These are phyloP conservation scores for Macaranga tanarius DNA, from an alignment of 441 rosid genomes.

Conservation along the genomic window DNA sequence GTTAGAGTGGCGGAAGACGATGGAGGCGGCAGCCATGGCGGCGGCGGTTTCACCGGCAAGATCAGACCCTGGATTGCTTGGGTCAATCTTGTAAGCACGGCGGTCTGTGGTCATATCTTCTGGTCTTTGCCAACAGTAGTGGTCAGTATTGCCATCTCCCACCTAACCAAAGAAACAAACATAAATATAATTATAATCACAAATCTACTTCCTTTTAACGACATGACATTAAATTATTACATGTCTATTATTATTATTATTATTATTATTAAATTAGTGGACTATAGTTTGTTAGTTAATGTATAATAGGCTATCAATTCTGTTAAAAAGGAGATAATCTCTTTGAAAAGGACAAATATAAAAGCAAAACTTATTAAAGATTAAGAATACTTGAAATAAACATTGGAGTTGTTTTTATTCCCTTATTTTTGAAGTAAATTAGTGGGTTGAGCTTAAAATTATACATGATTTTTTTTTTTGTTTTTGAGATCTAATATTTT, in stretches of 20 bases:
- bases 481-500: background rate
- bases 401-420: no score
- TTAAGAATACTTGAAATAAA: no score
- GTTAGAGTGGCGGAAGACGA: constrained; percentile 69
- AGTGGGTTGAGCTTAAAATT: no score
- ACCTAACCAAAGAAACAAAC: constrained; percentile 43
- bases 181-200: background rate
- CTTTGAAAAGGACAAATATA: constrained; percentile 11
- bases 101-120: constrained; percentile 95
- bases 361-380: background rate
- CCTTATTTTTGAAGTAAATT: no score
- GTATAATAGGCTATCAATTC: background rate
- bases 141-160: constrained; percentile 91
- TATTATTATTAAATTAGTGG: background rate
- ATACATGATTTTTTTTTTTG: no score
- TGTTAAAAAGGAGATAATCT: constrained; percentile 5
- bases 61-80: constrained; percentile 89
- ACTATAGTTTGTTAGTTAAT: background rate
- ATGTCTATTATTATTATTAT: background rate
- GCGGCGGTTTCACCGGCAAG: constrained; percentile 96
- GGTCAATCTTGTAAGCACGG: constrained; percentile 70
- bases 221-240: background rate
- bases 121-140: constrained; percentile 95
- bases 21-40: constrained; percentile 95
- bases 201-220: background rate